Evolutionary conservation across 768 basidiomycete species (phyloP).

Genomic region (Suillus discolor): DNA sequence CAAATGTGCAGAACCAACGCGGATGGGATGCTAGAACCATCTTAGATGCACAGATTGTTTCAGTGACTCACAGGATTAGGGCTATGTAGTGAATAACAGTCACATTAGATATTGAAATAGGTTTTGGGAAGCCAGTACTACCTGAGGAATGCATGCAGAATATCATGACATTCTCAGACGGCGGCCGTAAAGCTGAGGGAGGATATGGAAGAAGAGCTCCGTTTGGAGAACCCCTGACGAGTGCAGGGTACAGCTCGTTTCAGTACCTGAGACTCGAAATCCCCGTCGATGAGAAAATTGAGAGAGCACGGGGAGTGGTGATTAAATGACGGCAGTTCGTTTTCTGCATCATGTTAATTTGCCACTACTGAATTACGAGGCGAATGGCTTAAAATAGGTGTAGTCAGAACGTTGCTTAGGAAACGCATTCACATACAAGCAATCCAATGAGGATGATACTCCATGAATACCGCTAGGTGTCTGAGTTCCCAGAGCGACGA

Average conservation of each 20-base stretch:
- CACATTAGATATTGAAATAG: conserved; percentile 38
- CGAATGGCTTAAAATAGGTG: conserved; percentile 33
- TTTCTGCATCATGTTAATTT: conserved; percentile 36
- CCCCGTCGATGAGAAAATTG: conserved; percentile 29
- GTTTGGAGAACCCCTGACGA: conserved; percentile 3
- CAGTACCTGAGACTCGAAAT: conserved; percentile 14
- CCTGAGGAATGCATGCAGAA: conserved; percentile 53
- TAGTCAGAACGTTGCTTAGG: background rate
- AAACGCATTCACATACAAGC: conserved; percentile 28
- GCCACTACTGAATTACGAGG: conserved; percentile 40
- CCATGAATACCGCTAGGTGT: conserved; percentile 42
- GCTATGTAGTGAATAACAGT: conserved; percentile 37
- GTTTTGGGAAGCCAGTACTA: conserved; percentile 49
- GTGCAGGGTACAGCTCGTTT: conserved; percentile 12
- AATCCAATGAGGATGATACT: conserved; percentile 40
- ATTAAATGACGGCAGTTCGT: conserved; percentile 42
- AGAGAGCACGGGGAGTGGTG: conserved; percentile 33
- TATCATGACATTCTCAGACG: conserved; percentile 22
- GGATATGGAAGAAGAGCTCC: conserved; percentile 18
- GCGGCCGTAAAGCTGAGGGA: conserved; percentile 6
- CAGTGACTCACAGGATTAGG: conserved; percentile 33
- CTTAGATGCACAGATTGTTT: background rate
- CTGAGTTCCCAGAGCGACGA: conserved; percentile 42
- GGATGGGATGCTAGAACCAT: conserved; percentile 13
- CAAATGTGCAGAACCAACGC: conserved; percentile 16